Percentiles rank a stretch among this genome's conserved stretches.
These are phyloP conservation scores for Coleophoma crateriformis DNA, from an alignment of 2,329 filamentous ascomycete genomes.

Conservation along the genomic window DNA sequence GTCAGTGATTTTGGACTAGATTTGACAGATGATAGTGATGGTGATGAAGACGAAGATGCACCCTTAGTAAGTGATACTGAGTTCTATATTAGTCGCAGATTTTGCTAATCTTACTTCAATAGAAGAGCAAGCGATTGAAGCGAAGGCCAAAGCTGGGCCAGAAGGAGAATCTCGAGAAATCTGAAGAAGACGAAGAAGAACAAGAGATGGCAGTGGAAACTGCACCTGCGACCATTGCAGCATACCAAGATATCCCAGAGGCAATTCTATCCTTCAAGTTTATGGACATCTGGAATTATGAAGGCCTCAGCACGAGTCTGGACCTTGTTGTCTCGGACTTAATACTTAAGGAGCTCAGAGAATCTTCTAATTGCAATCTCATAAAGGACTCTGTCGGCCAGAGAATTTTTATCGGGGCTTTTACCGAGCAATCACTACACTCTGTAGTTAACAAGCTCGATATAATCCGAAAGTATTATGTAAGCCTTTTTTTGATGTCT, in stretches of 20 bases:
- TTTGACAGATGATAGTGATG: constrained; percentile 2
- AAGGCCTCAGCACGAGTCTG: background rate
- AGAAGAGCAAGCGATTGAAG: constrained; percentile 13
- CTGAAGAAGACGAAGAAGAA: constrained; percentile 7
- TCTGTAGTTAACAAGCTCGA: constrained; percentile 17
- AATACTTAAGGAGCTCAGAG: constrained; percentile 6
- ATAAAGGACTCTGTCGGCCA: constrained; percentile 8
- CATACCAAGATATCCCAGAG: constrained; percentile 3
- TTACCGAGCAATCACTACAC: constrained; percentile 5
- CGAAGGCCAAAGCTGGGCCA: background rate
- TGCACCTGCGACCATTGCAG: background rate
- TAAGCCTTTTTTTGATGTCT: constrained; percentile 6
- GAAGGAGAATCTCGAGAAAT: background rate
- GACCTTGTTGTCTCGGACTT: constrained; percentile 8
- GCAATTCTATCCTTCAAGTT: constrained; percentile 7
- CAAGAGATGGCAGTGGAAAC: constrained; percentile 3
- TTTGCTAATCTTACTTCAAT: constrained; percentile 1
- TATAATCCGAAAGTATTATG: constrained; percentile 16
- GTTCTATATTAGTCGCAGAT: background rate
- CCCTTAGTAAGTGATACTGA: background rate
- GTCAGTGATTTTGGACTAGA: constrained; percentile 3
- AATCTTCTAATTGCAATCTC: constrained; percentile 16
- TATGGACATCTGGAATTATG: constrained; percentile 7
- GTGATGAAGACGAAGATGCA: constrained; percentile 4
- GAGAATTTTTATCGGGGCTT: constrained; percentile 14